Base-by-base conservation (phyloP, 352 stramenopile genomes). In the Globisporangium irregulare region DNA sequence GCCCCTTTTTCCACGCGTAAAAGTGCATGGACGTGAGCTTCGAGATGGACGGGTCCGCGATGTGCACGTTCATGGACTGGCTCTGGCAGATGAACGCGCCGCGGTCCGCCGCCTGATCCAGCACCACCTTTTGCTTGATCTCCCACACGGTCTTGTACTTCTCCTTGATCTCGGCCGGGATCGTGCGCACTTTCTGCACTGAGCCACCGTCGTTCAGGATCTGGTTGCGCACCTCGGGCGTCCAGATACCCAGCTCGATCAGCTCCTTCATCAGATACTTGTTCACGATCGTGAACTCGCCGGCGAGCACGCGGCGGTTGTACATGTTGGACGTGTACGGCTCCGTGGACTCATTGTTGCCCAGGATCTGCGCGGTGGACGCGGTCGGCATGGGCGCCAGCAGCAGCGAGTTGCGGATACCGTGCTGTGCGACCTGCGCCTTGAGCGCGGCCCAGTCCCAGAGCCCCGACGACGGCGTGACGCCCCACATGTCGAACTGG, bases 81-180 rank as follows among this genome's bases (percentile, higher is more conserved):
- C 89, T 98, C 79, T 99, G 98, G 86, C 97, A 99, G 74, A 99
- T 99, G 84, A 93, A 99, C 8, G 98, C 96, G 32, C 96, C 97
- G 55, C 98, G 97, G 77, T 99, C 98, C 18, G 98, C 98, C 4
- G 97, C 97, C 87, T 99, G 92, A 72, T 99, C 97, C 50, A 99
- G 81, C 67, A 99, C 92, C 12, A 87, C 70, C 74, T 97, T 96
- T 79, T 99, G 98, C 76, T 98, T 98, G 84, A 99, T 99, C 79
- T 99, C 98, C 98, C 98, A 99, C 63, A 99, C 97, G 3, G 98
- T 99, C 86, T 99, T 99, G 92, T 99, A 99, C 27, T 99, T 94
- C 32, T 98, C 93, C 71, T 97, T 95, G 68, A 97, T 77, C 25
- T 86, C 63, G 25, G 84, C 73, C 20, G 94, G 92, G 53, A 97